Percentiles rank a stretch among this genome's conserved stretches.
Conservation (phyloP, 345 rosid species). For the Rhodomyrtus tomentosa region DNA sequence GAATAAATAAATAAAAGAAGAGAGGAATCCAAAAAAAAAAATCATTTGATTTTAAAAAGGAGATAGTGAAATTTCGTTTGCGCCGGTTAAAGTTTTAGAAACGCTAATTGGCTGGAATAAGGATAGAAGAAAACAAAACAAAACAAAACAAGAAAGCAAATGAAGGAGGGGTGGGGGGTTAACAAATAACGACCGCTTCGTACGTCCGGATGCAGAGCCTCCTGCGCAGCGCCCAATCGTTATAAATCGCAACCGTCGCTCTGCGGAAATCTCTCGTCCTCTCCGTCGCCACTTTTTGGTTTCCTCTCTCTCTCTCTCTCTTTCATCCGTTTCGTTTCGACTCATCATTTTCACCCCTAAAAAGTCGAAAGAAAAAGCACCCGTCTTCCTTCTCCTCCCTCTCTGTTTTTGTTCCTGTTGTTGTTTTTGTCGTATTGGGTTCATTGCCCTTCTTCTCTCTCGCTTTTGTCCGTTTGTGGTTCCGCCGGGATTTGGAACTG, state of each 20-base stretch:
- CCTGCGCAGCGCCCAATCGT: not conserved
- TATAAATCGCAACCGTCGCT: not conserved
- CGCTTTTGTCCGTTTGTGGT: not conserved
- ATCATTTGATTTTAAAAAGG: not conserved
- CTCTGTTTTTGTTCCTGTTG: not conserved
- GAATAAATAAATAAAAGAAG: not conserved
- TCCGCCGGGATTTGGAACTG: not conserved
- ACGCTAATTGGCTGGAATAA: not conserved
- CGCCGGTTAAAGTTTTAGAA: not conserved
- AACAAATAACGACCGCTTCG: not conserved
- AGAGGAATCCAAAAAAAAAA: not conserved
- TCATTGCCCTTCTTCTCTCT: not conserved
- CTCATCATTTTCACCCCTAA: not conserved
- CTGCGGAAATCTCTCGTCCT: conserved; percentile 5
- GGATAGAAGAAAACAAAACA: not conserved
- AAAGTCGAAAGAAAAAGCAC: not conserved
- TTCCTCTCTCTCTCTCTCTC: not conserved
- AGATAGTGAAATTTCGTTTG: too few relatives aligned
- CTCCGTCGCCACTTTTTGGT: not conserved
- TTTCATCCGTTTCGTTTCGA: not conserved
- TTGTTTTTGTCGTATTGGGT: not conserved
- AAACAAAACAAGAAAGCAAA: not conserved
- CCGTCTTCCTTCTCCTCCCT: not conserved
- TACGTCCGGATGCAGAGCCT: not conserved
- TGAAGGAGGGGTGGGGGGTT: not conserved